These are phyloP conservation scores for Phytophthora quininea DNA, from an alignment of 352 stramenopile genomes.

Conservation along the genomic window DNA sequence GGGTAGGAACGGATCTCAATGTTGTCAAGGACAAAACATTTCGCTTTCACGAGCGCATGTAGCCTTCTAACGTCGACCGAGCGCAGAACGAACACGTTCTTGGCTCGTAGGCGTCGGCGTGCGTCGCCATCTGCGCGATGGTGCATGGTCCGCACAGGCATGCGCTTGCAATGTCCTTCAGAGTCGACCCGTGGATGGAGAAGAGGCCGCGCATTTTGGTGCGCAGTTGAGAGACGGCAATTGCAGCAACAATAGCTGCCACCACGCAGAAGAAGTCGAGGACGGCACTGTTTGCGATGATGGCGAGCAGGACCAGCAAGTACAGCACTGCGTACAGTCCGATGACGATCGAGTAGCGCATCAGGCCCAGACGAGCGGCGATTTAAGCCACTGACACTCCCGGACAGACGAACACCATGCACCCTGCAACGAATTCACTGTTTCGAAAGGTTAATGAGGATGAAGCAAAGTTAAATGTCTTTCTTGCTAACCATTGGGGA, in stretches of 20 bases:
- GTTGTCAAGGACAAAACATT: neutral
- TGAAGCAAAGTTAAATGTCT: neutral
- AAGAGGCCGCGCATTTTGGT: constrained; percentile 52
- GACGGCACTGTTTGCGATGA: constrained; percentile 17
- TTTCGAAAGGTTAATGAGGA: neutral
- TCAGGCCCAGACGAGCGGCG: constrained; percentile 40
- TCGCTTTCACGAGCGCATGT: constrained; percentile 25
- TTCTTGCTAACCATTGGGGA: constrained; percentile 51
- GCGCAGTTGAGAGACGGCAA: constrained; percentile 31
- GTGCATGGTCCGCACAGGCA: constrained; percentile 47
- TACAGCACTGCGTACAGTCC: constrained; percentile 36
- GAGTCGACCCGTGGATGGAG: constrained; percentile 41
- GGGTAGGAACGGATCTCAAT: no score
- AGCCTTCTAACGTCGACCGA: constrained; percentile 46
- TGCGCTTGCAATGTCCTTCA: constrained; percentile 37
- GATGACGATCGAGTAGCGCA: constrained; percentile 52
- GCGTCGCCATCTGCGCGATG: constrained; percentile 55
- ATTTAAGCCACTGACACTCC: constrained; percentile 44
- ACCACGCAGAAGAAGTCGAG: constrained; percentile 32
- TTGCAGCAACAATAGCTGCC: constrained; percentile 12
- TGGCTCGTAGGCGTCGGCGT: constrained; percentile 45
- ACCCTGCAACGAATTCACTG: constrained; percentile 15
- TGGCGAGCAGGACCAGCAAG: constrained; percentile 41
- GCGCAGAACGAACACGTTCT: constrained; percentile 41
- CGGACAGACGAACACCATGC: constrained; percentile 41